Conservation (phyloP, 257 asterid genomes). For the Nicotiana otophora region DNA sequence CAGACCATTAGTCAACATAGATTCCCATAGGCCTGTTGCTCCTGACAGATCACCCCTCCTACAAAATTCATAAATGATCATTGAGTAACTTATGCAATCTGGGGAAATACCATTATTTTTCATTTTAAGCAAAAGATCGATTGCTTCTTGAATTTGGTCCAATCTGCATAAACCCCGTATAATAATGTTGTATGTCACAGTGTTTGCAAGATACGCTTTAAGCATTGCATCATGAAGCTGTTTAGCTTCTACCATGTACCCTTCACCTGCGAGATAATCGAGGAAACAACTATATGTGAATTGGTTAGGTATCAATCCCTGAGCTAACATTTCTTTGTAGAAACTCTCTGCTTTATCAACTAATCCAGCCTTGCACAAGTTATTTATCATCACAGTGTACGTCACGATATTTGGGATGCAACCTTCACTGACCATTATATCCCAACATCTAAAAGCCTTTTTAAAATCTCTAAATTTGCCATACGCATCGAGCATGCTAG, state of each 20-base stretch:
- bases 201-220: constrained; percentile 46
- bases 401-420: constrained; percentile 56
- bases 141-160: constrained; percentile 56
- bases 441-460: constrained; percentile 72
- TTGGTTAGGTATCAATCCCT: constrained; percentile 61
- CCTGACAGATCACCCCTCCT: constrained; percentile 55
- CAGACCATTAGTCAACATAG: constrained; percentile 52
- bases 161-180: constrained; percentile 71
- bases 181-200: constrained; percentile 63
- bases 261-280: constrained; percentile 58
- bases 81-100: constrained; percentile 75
- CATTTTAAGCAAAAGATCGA: constrained; percentile 48
- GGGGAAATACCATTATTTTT: constrained; percentile 44
- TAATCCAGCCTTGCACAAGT: constrained; percentile 58
- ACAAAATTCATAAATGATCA: constrained; percentile 52
- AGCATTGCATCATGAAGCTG: constrained; percentile 56
- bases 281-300: constrained; percentile 78
- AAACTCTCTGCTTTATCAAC: constrained; percentile 53
- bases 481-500: constrained; percentile 59
- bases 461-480: constrained; percentile 54
- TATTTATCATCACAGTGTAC: constrained; percentile 62
- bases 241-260: constrained; percentile 61
- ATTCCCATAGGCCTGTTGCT: constrained; percentile 63
- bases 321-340: constrained; percentile 50
- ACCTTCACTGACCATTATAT: constrained; percentile 65